Evolutionary conservation across 2,329 filamentous ascomycete species (phyloP).

Genomic region (Colletotrichum tamarilloi): DNA sequence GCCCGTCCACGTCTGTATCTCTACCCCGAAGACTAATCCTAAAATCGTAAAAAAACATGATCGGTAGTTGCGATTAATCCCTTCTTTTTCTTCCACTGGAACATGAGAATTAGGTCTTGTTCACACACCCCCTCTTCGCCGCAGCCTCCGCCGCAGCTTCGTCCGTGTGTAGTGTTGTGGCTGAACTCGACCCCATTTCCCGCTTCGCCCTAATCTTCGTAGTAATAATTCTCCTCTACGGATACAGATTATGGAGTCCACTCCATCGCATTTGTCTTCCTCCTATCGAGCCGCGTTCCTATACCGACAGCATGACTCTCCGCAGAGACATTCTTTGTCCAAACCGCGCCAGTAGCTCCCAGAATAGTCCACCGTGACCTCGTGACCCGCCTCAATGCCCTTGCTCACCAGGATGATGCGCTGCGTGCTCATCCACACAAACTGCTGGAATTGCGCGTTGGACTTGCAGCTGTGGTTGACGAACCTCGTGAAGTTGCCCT

Average conservation of each 20-base stretch:
- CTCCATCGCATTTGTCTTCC: too few relatives aligned
- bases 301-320: constrained; percentile 62
- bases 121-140: neutral
- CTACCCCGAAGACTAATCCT: constrained; percentile 1
- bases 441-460: constrained; percentile 67
- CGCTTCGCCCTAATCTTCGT: neutral
- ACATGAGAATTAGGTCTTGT: neutral
- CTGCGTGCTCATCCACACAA: constrained; percentile 67
- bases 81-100: constrained; percentile 1
- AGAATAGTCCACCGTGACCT: constrained; percentile 69
- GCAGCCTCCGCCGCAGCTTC: neutral
- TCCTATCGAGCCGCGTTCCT: constrained; percentile 28
- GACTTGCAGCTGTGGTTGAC: constrained; percentile 69
- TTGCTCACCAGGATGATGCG: constrained; percentile 66
- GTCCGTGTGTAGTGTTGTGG: neutral
- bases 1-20: neutral
- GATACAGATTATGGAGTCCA: too few relatives aligned
- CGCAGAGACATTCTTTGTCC: constrained; percentile 66
- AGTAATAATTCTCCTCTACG: neutral
- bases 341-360: constrained; percentile 67
- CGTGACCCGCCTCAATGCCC: constrained; percentile 62
- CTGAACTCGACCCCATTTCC: neutral
- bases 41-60: constrained; percentile 5
- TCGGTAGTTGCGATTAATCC: neutral
- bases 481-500: constrained; percentile 69